Evolutionary conservation across 2,329 filamentous ascomycete species (phyloP), one percentile per base, ranked within the genome.

Genomic region (Emergomyces pasteurianus): DNA sequence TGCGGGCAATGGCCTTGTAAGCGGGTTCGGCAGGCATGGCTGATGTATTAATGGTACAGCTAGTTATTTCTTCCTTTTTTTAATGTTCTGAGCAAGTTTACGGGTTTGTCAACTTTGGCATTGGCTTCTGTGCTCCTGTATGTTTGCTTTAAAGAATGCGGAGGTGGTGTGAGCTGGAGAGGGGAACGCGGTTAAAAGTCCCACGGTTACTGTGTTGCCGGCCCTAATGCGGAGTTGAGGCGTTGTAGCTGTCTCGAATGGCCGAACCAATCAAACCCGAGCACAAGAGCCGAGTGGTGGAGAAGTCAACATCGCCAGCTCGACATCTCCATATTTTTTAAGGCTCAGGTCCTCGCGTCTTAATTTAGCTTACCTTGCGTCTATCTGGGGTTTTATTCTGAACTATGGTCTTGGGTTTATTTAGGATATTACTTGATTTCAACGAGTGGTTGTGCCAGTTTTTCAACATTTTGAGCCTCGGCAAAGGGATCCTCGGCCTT

Each of bases 1-100:
- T 70, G 34, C 69, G 66, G 18, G 74, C 70, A 26, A 78, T 72
- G 26, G 67, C 62, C 12, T 70, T 62, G 58, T 74, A 75, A 10
- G 62, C 60, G 16, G 65, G 66, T 52, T 70, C 62, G 47, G 28
- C 34, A 10, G 58, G 58, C 28, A 57, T 57, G 26, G 5, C 31
- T 56, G 52, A 31, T 31, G 31, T n/a, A 31, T 8, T 28, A 7
- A 23, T 18, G 18, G 2, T 40, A 26, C n/a, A n/a, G n/a, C 6
- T 23, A 10, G 7, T 50, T 26, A 28, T 38, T 21, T n/a, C 18
- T 18, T 16, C n/a, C 6, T n/a, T 54, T 26, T 8, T 54, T 12
- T 16, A 12, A 7, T 10, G 28, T 36, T 34, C 31, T 4, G n/a
- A 53, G 28, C n/a, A 36, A n/a, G 23, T 50, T 8, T 46, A 46